Base-by-base conservation (phyloP, 768 basidiomycete genomes). In the Boletus rubescentipes region DNA sequence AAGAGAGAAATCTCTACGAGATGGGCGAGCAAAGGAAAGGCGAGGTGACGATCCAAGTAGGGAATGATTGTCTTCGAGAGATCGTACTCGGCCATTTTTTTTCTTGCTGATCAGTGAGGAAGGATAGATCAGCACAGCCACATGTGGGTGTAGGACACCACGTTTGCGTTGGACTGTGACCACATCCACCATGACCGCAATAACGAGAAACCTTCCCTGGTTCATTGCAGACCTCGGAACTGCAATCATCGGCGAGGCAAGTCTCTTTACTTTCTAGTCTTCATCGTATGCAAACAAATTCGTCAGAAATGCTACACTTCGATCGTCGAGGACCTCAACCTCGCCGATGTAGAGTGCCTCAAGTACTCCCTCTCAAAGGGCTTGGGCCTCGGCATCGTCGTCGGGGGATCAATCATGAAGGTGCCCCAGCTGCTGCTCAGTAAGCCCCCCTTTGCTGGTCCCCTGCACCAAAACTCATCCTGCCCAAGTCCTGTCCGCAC, bases 371-470 rank as follows among this genome's bases (percentile, higher is more conserved):
- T 97, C 49, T 97, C 94, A 3, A 98, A 98, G 67, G 94, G 86
- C 0, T 75, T 99, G 8, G 95, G 97, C 0, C 73, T 99, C 15
- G 96, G 88, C 0, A 95, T 98, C 46, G 94, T 98, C 39, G 76
- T 90, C 2, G 96, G 91, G 38, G 95, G 95, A 0, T 86, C 88
- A 3, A 91, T 99, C 57, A 90, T 99, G 85, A 99, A 99, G 72
- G 82, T 98, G 3, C 96, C 96, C 1, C 96, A 98, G 68, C 76
- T 97, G n/a, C 62, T 91, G 29, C 80, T 93, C 49, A 91, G 91
- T 91, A 61, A 65, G 89, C 49, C 12, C 9, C 32, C 11, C 32
- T 20, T 55, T 16, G 37, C 38, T 23, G 5, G 15, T 26, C 7
- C 23, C 2, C 20, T 14, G 7, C 15, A 12, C 18, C 47, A 10